Conservation (phyloP, 306 rosid genomes). For the Lathyrus tuberosus region DNA sequence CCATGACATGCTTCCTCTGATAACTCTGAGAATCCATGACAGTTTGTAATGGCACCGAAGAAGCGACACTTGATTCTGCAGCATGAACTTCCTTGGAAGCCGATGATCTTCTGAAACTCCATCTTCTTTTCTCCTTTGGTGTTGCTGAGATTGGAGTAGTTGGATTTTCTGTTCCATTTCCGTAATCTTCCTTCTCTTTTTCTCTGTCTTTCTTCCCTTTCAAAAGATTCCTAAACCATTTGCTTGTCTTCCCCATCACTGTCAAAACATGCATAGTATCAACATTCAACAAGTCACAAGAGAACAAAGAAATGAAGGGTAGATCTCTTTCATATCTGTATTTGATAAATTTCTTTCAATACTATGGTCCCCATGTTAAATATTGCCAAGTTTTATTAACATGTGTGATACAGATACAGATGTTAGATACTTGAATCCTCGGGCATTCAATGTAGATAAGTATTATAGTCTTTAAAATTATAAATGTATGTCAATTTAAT, state of each 20-base stretch:
- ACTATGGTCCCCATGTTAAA: conserved; percentile 48
- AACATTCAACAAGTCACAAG: conserved; percentile 43
- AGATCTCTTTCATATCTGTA: conserved; percentile 45
- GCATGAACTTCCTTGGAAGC: conserved; percentile 52
- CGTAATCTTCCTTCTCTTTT: conserved; percentile 54
- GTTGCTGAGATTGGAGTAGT: conserved; percentile 58
- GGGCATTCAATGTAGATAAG: no score
- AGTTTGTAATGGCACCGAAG: conserved; percentile 41
- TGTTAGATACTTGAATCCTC: background rate
- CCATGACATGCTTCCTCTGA: conserved; percentile 62
- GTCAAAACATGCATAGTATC: conserved; percentile 41
- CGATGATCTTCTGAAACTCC: conserved; percentile 95
- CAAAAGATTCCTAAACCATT: conserved; percentile 78
- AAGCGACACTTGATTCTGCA: conserved; percentile 40
- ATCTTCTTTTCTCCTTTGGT: conserved; percentile 78
- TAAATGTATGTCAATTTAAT: no score
- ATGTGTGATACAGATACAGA: background rate
- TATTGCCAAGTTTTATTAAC: background rate
- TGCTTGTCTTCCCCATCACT: conserved; percentile 79
- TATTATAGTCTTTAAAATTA: no score
- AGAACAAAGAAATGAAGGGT: conserved; percentile 46
- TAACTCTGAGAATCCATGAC: conserved; percentile 53
- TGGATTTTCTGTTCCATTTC: conserved; percentile 49
- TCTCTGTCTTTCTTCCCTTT: conserved; percentile 72
- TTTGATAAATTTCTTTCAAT: conserved; percentile 48